These are phyloP conservation scores for Mucor indicus DNA, from an alignment of 371 early-diverging fungal species.

Conservation along the genomic window DNA sequence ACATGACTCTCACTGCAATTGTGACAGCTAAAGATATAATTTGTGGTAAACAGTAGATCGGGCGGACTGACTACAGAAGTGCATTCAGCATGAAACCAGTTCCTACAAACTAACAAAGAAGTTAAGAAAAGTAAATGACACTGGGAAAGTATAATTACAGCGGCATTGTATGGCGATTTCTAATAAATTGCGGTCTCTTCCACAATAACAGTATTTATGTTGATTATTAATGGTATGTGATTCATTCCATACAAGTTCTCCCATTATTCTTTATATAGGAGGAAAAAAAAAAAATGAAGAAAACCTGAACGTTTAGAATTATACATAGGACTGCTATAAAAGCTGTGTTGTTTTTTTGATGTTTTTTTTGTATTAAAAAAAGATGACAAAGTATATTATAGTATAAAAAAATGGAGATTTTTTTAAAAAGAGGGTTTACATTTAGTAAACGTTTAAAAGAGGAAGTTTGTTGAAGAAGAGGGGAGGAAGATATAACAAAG, in stretches of 20 bases:
- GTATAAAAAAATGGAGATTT: no score
- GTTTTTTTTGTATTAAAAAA: no score
- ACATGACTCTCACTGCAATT: constrained; percentile 29
- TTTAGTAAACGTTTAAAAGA: no score
- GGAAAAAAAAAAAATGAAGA: constrained; percentile 4
- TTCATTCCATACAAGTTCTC: constrained; percentile 50
- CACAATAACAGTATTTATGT: constrained; percentile 68
- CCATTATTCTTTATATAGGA: constrained; percentile 4
- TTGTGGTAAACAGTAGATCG: constrained; percentile 60
- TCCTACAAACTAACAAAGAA: constrained; percentile 45
- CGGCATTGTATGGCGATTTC: constrained; percentile 60
- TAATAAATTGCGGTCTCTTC: constrained; percentile 57
- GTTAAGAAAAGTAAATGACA: not conserved
- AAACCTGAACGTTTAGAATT: not conserved
- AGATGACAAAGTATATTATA: no score
- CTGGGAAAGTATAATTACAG: constrained; percentile 28
- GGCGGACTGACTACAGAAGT: constrained; percentile 47
- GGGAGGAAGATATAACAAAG: no score
- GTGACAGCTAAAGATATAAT: constrained; percentile 60
- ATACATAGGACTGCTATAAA: no score
- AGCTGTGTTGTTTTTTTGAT: not conserved
- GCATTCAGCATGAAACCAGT: constrained; percentile 72
- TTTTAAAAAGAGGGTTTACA: no score
- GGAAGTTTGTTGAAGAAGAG: no score
- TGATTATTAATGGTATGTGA: constrained; percentile 62